Conservation (phyloP, 1,284 basidiomycete species). For the Ceratobasidium sp. region DNA sequence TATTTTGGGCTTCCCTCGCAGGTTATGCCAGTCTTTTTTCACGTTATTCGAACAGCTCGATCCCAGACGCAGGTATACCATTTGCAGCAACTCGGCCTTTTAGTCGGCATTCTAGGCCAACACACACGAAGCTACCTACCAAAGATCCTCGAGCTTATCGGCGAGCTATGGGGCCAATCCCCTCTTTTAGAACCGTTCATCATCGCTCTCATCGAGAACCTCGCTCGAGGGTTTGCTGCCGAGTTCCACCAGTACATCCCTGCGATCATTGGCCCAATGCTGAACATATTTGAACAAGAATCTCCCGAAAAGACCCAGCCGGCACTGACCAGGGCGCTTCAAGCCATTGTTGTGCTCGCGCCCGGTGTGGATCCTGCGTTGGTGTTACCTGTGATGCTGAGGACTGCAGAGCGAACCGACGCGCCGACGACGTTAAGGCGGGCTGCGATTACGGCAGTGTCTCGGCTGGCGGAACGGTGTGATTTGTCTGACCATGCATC, state of each 20-base stretch:
- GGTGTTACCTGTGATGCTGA: constrained; percentile 63
- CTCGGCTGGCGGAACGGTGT: constrained; percentile 62
- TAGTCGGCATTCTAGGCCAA: constrained; percentile 97
- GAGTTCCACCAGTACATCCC: constrained; percentile 69
- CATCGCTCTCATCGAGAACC: constrained; percentile 63
- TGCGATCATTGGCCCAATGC: constrained; percentile 61
- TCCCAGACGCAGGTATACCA: constrained; percentile 91
- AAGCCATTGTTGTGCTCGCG: constrained; percentile 64
- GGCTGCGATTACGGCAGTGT: constrained; percentile 61
- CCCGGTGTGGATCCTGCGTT: constrained; percentile 65
- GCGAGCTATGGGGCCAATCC: constrained; percentile 86
- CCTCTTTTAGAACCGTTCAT: constrained; percentile 70
- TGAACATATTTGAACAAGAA: constrained; percentile 55
- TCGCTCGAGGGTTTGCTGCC: constrained; percentile 64
- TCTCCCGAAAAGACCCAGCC: constrained; percentile 50
- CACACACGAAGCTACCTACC: constrained; percentile 93
- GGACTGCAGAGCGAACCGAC: constrained; percentile 61
- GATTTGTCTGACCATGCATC: constrained; percentile 67
- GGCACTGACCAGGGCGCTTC: constrained; percentile 58
- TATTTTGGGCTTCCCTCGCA: constrained; percentile 54
- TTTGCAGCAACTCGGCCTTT: constrained; percentile 93
- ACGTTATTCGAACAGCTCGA: constrained; percentile 80
- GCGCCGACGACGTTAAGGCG: constrained; percentile 58
- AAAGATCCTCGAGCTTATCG: constrained; percentile 81
- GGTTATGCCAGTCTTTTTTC: constrained; percentile 96